Base-by-base conservation (phyloP, 139 green algal species). In the Desmodesmus armatus region DNA sequence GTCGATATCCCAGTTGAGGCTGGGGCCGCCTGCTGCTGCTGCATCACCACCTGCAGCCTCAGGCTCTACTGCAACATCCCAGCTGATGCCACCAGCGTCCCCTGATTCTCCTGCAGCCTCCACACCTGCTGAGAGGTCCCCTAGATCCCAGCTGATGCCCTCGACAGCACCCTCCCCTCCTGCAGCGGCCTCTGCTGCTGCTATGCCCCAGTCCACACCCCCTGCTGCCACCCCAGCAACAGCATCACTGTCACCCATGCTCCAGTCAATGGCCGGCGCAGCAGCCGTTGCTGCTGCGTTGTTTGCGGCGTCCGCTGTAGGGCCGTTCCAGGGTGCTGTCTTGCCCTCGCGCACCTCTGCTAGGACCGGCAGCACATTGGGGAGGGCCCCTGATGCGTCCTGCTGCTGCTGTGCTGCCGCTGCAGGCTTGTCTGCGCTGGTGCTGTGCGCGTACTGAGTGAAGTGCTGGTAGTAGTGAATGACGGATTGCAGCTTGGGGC, bases 1-100 rank as follows among this genome's bases (percentile, higher is more conserved):
- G 70, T 91, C 92, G 21, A 96, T 92, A 47, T 94, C 93, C 93
- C 93, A 96, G 43, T 89, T 86, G 25, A 94, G 87, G 27, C 53
- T 77, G 6, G 78, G 78, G n/a, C 78, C 29, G 5, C 47, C 39
- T 69, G 67, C 71, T 62, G n/a, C 84, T 63, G 51, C 84, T 74
- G 77, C 83, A 5, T 49, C 47, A 41, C 67, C 15, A 13, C 72
- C 85, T 62, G 13, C 55, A 15, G 27, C 76, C 27, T 15, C 83
- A 19, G 40, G 81, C 29, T 53, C 77, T 19, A 69, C 63, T 29
- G 49, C 86, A 11, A 92, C 21, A 60, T 93, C 91, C 90, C 90
- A 93, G 55, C 82, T 87, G 43, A 93, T 91, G 49, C 65, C 89
- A 39, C 13, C 74, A 19, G 43, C 67, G 7, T 27, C 66, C 33